Percentiles rank a stretch among this genome's conserved stretches.
Evolutionary conservation across 2,329 filamentous ascomycete species (phyloP).

Genomic region (Aplosporella prunicola): DNA sequence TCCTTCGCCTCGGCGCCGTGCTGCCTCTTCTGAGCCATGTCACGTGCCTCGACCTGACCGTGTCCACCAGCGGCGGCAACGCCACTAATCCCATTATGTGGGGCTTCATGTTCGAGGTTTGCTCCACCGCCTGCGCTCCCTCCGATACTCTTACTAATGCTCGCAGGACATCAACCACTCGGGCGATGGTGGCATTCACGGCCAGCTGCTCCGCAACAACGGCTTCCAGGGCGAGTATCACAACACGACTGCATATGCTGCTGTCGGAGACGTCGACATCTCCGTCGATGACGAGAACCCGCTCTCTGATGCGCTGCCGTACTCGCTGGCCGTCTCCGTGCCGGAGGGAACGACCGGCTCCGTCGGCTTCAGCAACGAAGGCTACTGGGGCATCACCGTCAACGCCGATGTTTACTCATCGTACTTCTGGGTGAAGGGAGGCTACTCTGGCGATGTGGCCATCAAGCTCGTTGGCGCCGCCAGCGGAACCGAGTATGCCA

Average conservation of each 20-base stretch:
- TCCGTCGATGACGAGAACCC: constrained; percentile 10
- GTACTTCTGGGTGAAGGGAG: constrained; percentile 17
- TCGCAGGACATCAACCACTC: constrained; percentile 12
- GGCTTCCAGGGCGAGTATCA: constrained; percentile 11
- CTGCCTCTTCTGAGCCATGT: not conserved
- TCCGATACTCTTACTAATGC: not conserved
- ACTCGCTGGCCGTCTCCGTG: constrained; percentile 8
- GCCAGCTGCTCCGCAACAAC: constrained; percentile 11
- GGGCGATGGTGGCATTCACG: constrained; percentile 10
- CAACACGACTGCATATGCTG: constrained; percentile 22
- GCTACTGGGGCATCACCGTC: constrained; percentile 12
- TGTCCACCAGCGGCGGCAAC: constrained; percentile 27
- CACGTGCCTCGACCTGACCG: constrained; percentile 14
- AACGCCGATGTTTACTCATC: constrained; percentile 8
- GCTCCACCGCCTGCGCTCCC: not conserved
- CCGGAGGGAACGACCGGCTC: constrained; percentile 3
- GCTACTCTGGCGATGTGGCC: constrained; percentile 19
- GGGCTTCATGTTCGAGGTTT: constrained; percentile 36
- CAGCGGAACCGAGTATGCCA: constrained; percentile 8
- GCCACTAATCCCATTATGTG: constrained; percentile 31
- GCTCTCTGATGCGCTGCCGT: constrained; percentile 4
- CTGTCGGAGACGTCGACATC: constrained; percentile 21
- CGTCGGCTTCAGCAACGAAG: constrained; percentile 11
- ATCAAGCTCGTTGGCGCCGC: constrained; percentile 6
- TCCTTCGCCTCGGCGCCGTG: not conserved